Conservation (phyloP, 495 filamentous ascomycete genomes). For the Penicillium samsonianum region DNA sequence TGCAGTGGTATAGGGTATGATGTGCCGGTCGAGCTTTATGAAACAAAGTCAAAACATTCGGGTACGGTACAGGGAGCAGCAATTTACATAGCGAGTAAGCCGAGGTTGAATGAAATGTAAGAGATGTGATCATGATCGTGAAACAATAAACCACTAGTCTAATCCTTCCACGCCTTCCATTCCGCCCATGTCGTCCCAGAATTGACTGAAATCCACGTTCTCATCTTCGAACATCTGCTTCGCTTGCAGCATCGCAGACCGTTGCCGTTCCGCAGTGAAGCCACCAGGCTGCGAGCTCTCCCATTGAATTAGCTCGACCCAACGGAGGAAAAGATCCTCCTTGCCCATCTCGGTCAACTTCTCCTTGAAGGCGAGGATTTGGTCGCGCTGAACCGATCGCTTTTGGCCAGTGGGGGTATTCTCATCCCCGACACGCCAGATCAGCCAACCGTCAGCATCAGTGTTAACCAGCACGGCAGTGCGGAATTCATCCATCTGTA, state of each 20-base stretch:
- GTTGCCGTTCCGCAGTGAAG: slow-evolving; percentile 68
- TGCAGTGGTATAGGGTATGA: not conserved
- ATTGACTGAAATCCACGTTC: slow-evolving; percentile 73
- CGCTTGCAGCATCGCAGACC: slow-evolving; percentile 62
- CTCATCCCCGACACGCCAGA: slow-evolving; percentile 55
- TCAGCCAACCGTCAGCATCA: slow-evolving; percentile 66
- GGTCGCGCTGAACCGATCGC: slow-evolving; percentile 48
- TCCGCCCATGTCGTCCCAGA: slow-evolving; percentile 72
- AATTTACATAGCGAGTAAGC: not conserved
- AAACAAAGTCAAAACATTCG: not conserved
- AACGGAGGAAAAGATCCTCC: slow-evolving; percentile 80
- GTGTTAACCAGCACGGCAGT: slow-evolving; percentile 66
- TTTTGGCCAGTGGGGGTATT: slow-evolving; percentile 53
- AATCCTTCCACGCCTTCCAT: slow-evolving; percentile 53
- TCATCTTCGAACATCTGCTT: slow-evolving; percentile 68
- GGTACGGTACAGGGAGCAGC: not conserved
- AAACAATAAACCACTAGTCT: slow-evolving; percentile 10
- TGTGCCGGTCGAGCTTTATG: not conserved
- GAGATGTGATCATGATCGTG: not conserved
- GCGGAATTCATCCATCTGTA: slow-evolving; percentile 55
- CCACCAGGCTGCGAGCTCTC: slow-evolving; percentile 74
- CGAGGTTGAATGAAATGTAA: not conserved
- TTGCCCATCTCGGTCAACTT: slow-evolving; percentile 70
- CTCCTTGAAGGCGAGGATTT: slow-evolving; percentile 72
- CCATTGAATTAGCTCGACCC: slow-evolving; percentile 83